phyloP scores from a whole-genome alignment of 306 rosid genomes.

The Spatholobus suberectus region DNA sequence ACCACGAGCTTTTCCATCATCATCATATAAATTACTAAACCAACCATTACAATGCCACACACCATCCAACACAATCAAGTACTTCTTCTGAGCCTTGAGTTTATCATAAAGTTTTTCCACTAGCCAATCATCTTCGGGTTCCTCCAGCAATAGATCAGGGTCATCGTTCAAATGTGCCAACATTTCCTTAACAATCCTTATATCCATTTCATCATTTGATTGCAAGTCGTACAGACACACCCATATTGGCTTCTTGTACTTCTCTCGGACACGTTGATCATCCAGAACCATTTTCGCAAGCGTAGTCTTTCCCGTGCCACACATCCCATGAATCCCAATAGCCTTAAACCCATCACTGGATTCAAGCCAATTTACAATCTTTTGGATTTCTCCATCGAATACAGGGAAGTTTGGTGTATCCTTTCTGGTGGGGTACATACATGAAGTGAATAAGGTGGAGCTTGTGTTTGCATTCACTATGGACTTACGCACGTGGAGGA shows the following conservation, averaged over 20 bases:
- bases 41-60: constrained; percentile 1
- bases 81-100: background rate
- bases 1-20: background rate
- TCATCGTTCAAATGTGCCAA: background rate
- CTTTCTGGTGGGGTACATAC: background rate
- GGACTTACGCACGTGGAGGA: background rate
- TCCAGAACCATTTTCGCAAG: background rate
- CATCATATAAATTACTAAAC: background rate
- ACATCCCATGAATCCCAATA: constrained; percentile 23
- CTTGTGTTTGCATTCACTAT: background rate
- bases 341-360: background rate
- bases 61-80: constrained; percentile 25
- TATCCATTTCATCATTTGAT: background rate
- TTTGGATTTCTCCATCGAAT: background rate
- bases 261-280: background rate
- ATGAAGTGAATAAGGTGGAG: background rate
- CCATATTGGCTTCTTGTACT: background rate
- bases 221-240: constrained; percentile 5
- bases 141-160: background rate
- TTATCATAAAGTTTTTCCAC: background rate
- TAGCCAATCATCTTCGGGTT: background rate
- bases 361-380: background rate
- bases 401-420: background rate
- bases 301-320: constrained; percentile 15
- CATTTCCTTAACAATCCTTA: constrained; percentile 12